Percentiles rank a stretch among this genome's conserved stretches.
phyloP scores from a whole-genome alignment of 129 eudicot species.

The Flaveria sonorensis region DNA sequence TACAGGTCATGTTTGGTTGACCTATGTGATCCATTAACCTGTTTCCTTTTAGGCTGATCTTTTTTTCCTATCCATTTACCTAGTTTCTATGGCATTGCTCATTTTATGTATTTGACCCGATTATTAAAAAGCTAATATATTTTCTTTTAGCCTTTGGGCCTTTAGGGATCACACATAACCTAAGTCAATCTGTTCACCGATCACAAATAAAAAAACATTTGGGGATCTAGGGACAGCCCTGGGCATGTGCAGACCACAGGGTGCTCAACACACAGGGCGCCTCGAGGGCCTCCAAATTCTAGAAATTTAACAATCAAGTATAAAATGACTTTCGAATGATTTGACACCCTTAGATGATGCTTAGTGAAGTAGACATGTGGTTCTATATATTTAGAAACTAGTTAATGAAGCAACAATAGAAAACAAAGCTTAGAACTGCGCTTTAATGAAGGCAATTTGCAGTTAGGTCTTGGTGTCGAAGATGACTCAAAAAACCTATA shows the following conservation, averaged over 20 bases:
- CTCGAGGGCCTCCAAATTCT: background rate
- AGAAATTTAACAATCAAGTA: background rate
- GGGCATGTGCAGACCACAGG: background rate
- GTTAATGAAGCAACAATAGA: background rate
- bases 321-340: background rate
- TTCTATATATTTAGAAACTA: background rate
- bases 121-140: background rate
- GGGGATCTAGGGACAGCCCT: background rate
- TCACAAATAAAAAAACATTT: background rate
- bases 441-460: background rate
- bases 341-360: background rate
- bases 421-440: background rate
- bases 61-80: background rate
- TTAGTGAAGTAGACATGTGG: background rate
- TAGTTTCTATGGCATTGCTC: background rate
- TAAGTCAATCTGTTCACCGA: background rate
- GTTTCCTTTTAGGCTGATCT: background rate
- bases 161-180: constrained; percentile 2
- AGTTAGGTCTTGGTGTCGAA: background rate
- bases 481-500: background rate
- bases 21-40: background rate
- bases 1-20: constrained; percentile 6
- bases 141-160: background rate
- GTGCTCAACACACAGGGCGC: background rate
- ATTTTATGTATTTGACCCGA: background rate